Evolutionary conservation across 495 filamentous ascomycete species (phyloP).

Genomic region (Cenococcum geophilum): DNA sequence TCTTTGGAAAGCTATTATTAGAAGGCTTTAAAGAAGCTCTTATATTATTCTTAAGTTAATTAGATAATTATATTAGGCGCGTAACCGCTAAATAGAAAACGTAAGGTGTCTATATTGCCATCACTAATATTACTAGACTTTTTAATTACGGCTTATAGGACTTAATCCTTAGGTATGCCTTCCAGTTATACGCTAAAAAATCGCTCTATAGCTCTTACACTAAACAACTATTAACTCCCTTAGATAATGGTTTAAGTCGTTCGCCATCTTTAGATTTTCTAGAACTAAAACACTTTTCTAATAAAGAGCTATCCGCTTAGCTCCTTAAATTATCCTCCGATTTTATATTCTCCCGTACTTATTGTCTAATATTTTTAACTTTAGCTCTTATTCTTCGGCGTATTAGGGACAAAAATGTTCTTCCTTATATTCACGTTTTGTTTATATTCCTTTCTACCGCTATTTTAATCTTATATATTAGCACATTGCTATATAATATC

Average conservation of each 20-base stretch:
- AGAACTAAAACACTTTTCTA: constrained; percentile 11
- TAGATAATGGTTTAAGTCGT: constrained; percentile 16
- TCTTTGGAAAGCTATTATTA: constrained; percentile 53
- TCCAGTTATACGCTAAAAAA: constrained; percentile 37
- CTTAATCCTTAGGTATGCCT: constrained; percentile 39
- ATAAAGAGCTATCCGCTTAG: constrained; percentile 20
- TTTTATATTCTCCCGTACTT: constrained; percentile 34
- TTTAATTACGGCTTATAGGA: constrained; percentile 58
- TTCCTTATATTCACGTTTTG: constrained; percentile 48
- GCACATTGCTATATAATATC: constrained; percentile 40
- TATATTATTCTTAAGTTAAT: constrained; percentile 46
- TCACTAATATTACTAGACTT: constrained; percentile 50
- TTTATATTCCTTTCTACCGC: constrained; percentile 61
- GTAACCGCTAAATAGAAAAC: constrained; percentile 57
- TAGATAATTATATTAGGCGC: constrained; percentile 56
- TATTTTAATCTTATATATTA: constrained; percentile 43
- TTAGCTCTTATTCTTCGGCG: constrained; percentile 51
- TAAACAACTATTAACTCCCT: constrained; percentile 10
- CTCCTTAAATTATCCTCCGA: constrained; percentile 11
- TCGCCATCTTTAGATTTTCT: constrained; percentile 9
- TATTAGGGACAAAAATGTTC: constrained; percentile 15
- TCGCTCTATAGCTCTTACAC: constrained; percentile 30
- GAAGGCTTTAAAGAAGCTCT: constrained; percentile 46
- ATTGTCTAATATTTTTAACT: constrained; percentile 44
- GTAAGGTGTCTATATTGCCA: constrained; percentile 50